Percentiles rank a stretch among this genome's conserved stretches.
Conservation (phyloP, 116 monocot genomes). For the Trichopus zeylanicus region DNA sequence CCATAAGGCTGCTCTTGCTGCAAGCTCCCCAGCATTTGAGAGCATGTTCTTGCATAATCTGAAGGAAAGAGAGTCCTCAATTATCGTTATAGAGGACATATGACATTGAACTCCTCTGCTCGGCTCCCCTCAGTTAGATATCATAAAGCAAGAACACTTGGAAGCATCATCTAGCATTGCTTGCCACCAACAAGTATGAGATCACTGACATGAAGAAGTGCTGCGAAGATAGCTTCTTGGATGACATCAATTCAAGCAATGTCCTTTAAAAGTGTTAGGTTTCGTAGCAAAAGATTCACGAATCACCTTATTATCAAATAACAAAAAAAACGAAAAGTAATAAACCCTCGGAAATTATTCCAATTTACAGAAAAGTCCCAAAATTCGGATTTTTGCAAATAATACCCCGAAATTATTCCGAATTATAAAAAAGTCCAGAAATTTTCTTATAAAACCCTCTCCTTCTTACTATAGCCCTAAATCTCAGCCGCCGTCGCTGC, state of each 20-base stretch:
- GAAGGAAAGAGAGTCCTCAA: conserved; percentile 64
- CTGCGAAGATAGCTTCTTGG: conserved; percentile 76
- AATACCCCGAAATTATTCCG: too few relatives aligned
- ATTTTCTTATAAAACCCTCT: too few relatives aligned
- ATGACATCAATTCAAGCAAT: conserved; percentile 59
- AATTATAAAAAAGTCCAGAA: too few relatives aligned
- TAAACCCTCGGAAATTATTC: too few relatives aligned
- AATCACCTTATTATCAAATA: too few relatives aligned
- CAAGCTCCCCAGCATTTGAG: conserved; percentile 66
- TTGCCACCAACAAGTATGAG: conserved; percentile 70
- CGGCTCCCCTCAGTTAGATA: conserved; percentile 51
- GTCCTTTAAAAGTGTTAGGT: conserved; percentile 71
- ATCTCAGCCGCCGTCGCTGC: too few relatives aligned
- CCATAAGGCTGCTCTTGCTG: conserved; percentile 67
- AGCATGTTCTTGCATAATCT: conserved; percentile 81
- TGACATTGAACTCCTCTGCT: conserved; percentile 54
- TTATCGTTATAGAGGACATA: conserved; percentile 55
- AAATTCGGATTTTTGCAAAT: too few relatives aligned
- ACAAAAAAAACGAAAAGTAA: too few relatives aligned
- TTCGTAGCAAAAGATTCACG: too few relatives aligned
- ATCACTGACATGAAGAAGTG: conserved; percentile 57
- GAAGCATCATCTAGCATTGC: conserved; percentile 54
- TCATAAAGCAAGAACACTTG: conserved; percentile 55
- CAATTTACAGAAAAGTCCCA: too few relatives aligned
- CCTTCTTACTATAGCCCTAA: too few relatives aligned